phyloP scores from a whole-genome alignment of 2,329 filamentous ascomycete species.

The Pyricularia sp. region DNA sequence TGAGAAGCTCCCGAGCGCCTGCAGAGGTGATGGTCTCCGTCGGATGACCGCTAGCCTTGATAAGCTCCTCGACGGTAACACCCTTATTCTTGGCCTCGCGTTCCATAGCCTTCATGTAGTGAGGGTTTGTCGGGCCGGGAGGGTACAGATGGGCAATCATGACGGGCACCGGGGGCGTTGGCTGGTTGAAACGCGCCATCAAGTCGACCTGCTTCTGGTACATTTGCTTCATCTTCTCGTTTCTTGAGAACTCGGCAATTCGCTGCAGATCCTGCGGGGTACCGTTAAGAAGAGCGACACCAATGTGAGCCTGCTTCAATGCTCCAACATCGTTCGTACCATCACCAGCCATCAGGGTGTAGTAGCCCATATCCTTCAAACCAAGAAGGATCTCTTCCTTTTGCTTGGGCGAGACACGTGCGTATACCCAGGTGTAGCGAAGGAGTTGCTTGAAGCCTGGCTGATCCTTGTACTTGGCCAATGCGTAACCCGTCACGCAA shows the following conservation, averaged over 20 bases:
- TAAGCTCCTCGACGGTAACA: slow-evolving; percentile 45
- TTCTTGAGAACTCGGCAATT: slow-evolving; percentile 86
- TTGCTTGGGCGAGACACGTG: slow-evolving; percentile 93
- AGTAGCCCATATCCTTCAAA: slow-evolving; percentile 92
- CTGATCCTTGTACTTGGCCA: slow-evolving; percentile 78
- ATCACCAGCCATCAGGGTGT: slow-evolving; percentile 96
- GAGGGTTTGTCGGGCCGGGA: slow-evolving; percentile 79
- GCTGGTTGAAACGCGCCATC: slow-evolving; percentile 93
- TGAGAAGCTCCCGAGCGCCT: slow-evolving; percentile 46
- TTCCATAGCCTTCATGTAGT: slow-evolving; percentile 84
- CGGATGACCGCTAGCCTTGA: slow-evolving; percentile 35
- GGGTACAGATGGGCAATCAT: slow-evolving; percentile 91
- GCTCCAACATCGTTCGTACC: slow-evolving; percentile 97
- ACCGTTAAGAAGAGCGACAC: slow-evolving; percentile 89
- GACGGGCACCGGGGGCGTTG: slow-evolving; percentile 78
- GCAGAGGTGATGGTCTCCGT: slow-evolving; percentile 55
- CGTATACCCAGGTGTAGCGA: slow-evolving; percentile 92
- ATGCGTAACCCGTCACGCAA: slow-evolving; percentile 88
- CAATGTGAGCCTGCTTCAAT: slow-evolving; percentile 94
- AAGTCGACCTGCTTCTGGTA: slow-evolving; percentile 91
- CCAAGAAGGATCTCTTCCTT: slow-evolving; percentile 98
- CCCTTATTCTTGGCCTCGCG: slow-evolving; percentile 73
- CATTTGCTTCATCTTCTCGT: slow-evolving; percentile 95
- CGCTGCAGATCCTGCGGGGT: slow-evolving; percentile 80
- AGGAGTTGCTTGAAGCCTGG: slow-evolving; percentile 63